Conservation (phyloP, 208 protist species). For the Wallacemonas sp. region DNA sequence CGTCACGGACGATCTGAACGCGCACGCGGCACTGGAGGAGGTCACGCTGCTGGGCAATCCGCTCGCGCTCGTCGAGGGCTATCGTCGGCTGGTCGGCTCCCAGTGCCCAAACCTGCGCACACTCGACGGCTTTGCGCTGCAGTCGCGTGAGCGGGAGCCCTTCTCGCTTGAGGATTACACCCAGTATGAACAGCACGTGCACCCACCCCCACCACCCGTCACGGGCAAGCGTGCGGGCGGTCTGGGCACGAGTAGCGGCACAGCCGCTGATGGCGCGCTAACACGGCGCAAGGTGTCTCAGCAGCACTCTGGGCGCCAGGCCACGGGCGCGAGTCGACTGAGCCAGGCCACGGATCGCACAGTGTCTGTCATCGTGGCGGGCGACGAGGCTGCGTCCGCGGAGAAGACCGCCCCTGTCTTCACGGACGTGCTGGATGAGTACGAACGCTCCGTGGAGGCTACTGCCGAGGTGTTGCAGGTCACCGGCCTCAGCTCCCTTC, state of each 20-base stretch:
- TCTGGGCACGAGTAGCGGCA: neutral
- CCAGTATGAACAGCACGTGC: conserved; percentile 6
- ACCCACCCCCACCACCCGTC: neutral
- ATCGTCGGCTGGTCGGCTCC: conserved; percentile 39
- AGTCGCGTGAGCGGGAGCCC: conserved; percentile 8
- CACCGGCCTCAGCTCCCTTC: conserved; percentile 37
- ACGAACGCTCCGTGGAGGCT: conserved; percentile 27
- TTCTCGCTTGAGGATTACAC: conserved; percentile 8
- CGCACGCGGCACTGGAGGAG: conserved; percentile 53
- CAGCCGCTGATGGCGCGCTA: too few relatives aligned
- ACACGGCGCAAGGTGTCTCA: neutral
- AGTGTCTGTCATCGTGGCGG: neutral
- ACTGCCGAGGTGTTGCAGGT: conserved; percentile 39
- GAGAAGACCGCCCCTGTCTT: neutral
- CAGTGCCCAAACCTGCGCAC: conserved; percentile 51
- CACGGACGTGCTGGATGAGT: neutral
- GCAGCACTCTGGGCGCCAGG: neutral
- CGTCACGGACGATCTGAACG: conserved; percentile 29
- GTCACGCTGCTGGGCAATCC: conserved; percentile 71
- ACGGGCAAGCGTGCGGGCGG: conserved; percentile 3
- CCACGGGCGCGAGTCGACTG: neutral
- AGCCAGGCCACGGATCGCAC: neutral
- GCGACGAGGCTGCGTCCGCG: neutral
- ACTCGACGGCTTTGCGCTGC: conserved; percentile 45
- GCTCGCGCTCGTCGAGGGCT: conserved; percentile 63